Base-by-base conservation (phyloP, 73 alveolate species). In the Uronychia binucleata region DNA sequence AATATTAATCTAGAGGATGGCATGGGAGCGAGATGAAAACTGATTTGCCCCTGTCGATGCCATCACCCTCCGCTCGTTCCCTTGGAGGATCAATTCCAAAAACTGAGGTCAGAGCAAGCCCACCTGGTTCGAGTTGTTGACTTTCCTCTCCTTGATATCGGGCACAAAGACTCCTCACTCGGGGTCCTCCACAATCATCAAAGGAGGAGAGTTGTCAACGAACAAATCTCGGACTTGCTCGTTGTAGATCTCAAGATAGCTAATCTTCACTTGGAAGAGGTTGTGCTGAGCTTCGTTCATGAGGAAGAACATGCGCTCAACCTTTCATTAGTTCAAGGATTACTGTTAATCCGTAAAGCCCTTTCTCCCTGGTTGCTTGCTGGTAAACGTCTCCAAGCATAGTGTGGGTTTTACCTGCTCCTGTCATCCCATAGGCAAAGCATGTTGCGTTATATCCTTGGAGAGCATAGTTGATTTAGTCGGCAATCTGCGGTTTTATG, bases 371-470 rank as follows among this genome's bases (percentile, higher is more conserved):
- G 19, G 67, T 46, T 5, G 67, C 5, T 5, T 46, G 5, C n/a
- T 46, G 5, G 67, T 46, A 46, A 19, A 46, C 19, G 27, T 78
- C 80, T 31, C 99, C 99, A 31, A 96, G 60, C 97, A 96, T 96
- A 1, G 98, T 96, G 88, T 83, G 96, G 0, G 99, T 96, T 86
- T 96, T 96, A 0, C 99, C 99, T 19, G 98, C 95, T 11, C 98
- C 98, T 35, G 99, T 96, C 77, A 93, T 96, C 34, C 99, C 99
- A 88, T 96, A 96, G 31, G 99, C 99, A 84, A 96, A 96, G 82
- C 94, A 85, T 29, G 99, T 94, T 31, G 96, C 95, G 86, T 96
- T 96, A 85, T 82, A 96, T 0, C 99, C 99, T 28, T 83, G 87
- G 8, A 96, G 75, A 1, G 94, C 77, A 83, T 95, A 91, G 67